phyloP scores from a whole-genome alignment of 805 yeast genomes.

The Saturnispora ahearnii region DNA sequence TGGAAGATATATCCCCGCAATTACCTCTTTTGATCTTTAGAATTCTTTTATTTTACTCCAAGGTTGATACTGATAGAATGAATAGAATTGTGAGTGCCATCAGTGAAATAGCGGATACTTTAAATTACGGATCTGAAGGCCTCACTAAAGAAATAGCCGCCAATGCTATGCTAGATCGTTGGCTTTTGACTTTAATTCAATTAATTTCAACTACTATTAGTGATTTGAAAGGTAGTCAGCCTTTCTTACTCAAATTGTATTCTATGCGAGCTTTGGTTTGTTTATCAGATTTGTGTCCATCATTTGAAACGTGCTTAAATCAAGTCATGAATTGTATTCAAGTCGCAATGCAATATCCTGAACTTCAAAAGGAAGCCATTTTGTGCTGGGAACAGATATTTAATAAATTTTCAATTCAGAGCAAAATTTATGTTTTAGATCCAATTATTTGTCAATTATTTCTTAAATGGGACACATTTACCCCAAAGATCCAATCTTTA shows the following conservation, averaged over 20 bases:
- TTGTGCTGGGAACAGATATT: slow-evolving; percentile 62
- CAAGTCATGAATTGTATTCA: slow-evolving; percentile 84
- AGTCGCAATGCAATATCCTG: slow-evolving; percentile 57
- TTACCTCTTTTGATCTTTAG: slow-evolving; percentile 5
- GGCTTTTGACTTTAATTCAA: slow-evolving; percentile 65
- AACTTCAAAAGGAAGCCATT: slow-evolving; percentile 53
- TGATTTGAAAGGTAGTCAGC: slow-evolving; percentile 60
- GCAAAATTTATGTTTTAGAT: slow-evolving; percentile 60
- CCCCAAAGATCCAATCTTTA: slow-evolving; percentile 37
- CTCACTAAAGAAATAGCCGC: slow-evolving; percentile 25
- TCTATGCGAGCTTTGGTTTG: slow-evolving; percentile 69
- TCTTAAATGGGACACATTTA: slow-evolving; percentile 54
- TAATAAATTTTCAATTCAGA: slow-evolving; percentile 43
- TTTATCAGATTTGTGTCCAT: slow-evolving; percentile 42
- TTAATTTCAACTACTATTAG: slow-evolving; percentile 72
- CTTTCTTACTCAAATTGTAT: slow-evolving; percentile 60
- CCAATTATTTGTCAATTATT: slow-evolving; percentile 63
- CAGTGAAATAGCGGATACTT: slow-evolving; percentile 18
- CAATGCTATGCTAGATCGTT: slow-evolving; percentile 9
- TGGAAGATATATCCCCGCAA: slow-evolving; percentile 30
- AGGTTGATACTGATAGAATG: slow-evolving; percentile 20
- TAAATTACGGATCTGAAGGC: slow-evolving; percentile 14
- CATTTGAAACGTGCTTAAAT: slow-evolving; percentile 50
- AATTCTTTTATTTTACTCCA: slow-evolving; percentile 32
- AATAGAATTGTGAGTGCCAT: slow-evolving; percentile 36